These are phyloP conservation scores for Castanea crenata DNA, from an alignment of 306 rosid species.

Conservation along the genomic window DNA sequence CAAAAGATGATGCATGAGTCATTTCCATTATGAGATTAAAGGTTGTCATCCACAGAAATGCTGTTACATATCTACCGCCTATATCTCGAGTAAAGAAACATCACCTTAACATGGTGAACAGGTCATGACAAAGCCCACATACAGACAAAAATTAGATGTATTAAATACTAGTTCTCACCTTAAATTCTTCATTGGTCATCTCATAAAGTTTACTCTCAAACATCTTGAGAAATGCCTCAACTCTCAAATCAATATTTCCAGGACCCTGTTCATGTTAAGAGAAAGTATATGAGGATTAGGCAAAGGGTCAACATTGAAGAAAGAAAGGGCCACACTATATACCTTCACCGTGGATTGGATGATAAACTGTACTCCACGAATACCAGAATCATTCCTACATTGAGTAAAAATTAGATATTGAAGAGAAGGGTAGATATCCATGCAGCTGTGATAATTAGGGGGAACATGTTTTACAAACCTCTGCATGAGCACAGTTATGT, in stretches of 20 bases:
- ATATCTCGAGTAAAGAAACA: conserved; percentile 14
- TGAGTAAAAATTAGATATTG: conserved; percentile 18
- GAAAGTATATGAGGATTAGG: conserved; percentile 8
- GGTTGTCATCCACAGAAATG: conserved; percentile 11
- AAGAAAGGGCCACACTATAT: conserved; percentile 19
- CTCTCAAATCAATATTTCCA: conserved; percentile 68
- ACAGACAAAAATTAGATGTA: conserved; percentile 11
- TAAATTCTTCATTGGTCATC: conserved; percentile 81
- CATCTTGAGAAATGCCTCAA: conserved; percentile 73
- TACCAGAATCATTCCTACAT: conserved; percentile 75
- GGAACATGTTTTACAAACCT: conserved; percentile 47
- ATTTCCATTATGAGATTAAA: conserved; percentile 4
- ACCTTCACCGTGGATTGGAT: conserved; percentile 92
- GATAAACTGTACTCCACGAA: conserved; percentile 76
- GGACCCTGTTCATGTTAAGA: conserved; percentile 61
- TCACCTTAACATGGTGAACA: not conserved
- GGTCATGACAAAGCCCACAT: not conserved
- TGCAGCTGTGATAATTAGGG: conserved; percentile 7
- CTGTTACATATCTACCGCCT: conserved; percentile 12
- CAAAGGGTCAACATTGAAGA: conserved; percentile 3
- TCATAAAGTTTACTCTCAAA: conserved; percentile 70
- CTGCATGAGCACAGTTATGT: conserved; percentile 65
- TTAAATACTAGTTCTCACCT: conserved; percentile 46
- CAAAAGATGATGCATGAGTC: not conserved
- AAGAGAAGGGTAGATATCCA: conserved; percentile 8